Conservation (phyloP, 768 basidiomycete species). For the Stropharia rugosoannulata region DNA sequence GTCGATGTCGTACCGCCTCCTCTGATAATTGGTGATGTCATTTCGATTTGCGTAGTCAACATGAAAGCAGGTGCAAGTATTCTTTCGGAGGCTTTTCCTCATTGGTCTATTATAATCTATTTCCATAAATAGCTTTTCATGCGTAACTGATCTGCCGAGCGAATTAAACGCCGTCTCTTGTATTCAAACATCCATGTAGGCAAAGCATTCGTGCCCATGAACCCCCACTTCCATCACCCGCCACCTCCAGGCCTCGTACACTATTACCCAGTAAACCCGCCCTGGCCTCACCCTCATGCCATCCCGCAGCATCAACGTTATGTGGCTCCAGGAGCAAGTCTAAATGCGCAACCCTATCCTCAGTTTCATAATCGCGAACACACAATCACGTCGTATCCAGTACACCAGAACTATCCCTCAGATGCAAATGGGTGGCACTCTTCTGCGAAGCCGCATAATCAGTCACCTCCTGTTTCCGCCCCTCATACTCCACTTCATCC, state of each 20-base stretch:
- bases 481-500: conserved; percentile 11
- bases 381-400: conserved; percentile 1
- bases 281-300: conserved; percentile 3
- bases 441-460: not conserved
- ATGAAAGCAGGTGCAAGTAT: too few relatives aligned
- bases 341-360: conserved; percentile 9
- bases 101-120: not conserved
- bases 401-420: conserved; percentile 8
- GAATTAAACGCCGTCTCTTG: not conserved
- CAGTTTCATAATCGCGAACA: conserved; percentile 5
- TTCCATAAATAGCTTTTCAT: conserved; percentile 1
- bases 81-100: too few relatives aligned
- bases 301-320: conserved; percentile 11
- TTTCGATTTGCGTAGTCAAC: too few relatives aligned
- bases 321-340: conserved; percentile 7
- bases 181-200: conserved; percentile 8
- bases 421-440: conserved; percentile 15
- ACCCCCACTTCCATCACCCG: conserved; percentile 14
- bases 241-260: conserved; percentile 13
- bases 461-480: not conserved
- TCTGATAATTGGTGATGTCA: too few relatives aligned
- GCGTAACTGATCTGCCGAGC: not conserved
- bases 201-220: conserved; percentile 11
- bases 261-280: not conserved
- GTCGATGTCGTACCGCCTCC: too few relatives aligned